Conservation (phyloP, 2,329 filamentous ascomycete species). For the Cladophialophora carrionii region DNA sequence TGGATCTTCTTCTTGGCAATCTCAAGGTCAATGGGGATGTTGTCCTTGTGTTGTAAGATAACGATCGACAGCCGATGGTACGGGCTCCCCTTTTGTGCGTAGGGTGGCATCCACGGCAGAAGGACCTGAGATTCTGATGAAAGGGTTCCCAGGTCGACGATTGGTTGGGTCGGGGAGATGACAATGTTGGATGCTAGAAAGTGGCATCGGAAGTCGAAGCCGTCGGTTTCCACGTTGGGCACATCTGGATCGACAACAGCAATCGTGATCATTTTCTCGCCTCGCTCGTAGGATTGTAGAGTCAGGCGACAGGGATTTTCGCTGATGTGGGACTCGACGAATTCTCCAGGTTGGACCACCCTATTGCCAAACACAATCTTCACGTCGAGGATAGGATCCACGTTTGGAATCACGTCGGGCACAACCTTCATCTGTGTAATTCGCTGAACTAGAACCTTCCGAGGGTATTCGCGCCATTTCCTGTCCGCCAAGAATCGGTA, state of each 20-base stretch:
- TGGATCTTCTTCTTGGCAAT: conserved; percentile 58
- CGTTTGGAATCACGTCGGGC: conserved; percentile 80
- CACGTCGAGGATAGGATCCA: conserved; percentile 78
- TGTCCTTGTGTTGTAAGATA: conserved; percentile 76
- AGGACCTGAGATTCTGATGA: conserved; percentile 67
- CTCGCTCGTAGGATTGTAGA: conserved; percentile 82
- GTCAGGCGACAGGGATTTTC: conserved; percentile 74
- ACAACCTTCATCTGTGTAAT: conserved; percentile 84
- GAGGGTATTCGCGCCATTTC: conserved; percentile 85
- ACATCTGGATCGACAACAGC: conserved; percentile 90
- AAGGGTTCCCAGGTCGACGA: conserved; percentile 67
- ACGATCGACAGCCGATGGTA: conserved; percentile 89
- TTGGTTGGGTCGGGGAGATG: conserved; percentile 63
- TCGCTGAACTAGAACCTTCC: conserved; percentile 78
- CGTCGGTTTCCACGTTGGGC: conserved; percentile 73
- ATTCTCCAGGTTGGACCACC: conserved; percentile 73
- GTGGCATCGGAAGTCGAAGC: conserved; percentile 80
- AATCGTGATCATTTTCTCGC: conserved; percentile 79
- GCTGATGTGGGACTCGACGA: conserved; percentile 74
- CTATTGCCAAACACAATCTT: conserved; percentile 75
- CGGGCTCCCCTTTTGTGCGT: conserved; percentile 83
- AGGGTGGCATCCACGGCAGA: conserved; percentile 80
- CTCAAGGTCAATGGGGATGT: conserved; percentile 61
- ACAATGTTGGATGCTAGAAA: conserved; percentile 77
- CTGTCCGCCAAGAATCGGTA: conserved; percentile 86